Evolutionary conservation across 768 basidiomycete species (phyloP).

Genomic region (Trametes maxima): DNA sequence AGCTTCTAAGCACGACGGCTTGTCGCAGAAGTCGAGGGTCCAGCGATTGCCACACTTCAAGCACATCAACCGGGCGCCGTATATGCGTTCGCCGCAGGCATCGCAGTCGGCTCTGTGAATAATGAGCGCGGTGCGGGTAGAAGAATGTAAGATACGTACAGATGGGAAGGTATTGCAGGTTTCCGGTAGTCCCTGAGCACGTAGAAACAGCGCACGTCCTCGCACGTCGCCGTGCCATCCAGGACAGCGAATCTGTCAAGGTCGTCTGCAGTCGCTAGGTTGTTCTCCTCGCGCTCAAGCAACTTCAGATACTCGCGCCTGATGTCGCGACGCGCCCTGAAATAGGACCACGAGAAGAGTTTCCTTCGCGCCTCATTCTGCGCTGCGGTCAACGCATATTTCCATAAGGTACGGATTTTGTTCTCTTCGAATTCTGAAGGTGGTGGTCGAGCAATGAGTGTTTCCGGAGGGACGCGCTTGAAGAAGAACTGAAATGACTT

Average conservation of each 20-base stretch:
- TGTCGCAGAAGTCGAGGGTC: slow-evolving; percentile 29
- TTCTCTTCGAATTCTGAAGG: slow-evolving; percentile 29
- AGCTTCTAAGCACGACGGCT: slow-evolving; percentile 14
- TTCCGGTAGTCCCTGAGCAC: slow-evolving; percentile 8
- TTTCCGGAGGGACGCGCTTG: slow-evolving; percentile 31
- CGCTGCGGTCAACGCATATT: slow-evolving; percentile 34
- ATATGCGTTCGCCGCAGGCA: slow-evolving; percentile 19
- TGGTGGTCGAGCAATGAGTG: slow-evolving; percentile 33
- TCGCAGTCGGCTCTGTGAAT: slow-evolving; percentile 20
- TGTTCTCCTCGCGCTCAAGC: slow-evolving; percentile 28
- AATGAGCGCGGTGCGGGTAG: background rate
- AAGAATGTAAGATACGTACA: background rate
- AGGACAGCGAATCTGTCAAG: slow-evolving; percentile 7
- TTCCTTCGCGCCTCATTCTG: slow-evolving; percentile 27
- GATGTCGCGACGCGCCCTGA: slow-evolving; percentile 33
- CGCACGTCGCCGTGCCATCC: slow-evolving; percentile 9
- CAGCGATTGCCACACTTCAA: slow-evolving; percentile 9
- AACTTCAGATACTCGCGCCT: slow-evolving; percentile 35
- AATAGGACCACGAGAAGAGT: slow-evolving; percentile 36
- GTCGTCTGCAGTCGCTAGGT: background rate
- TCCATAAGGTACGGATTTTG: slow-evolving; percentile 36
- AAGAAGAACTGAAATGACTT: slow-evolving; percentile 32
- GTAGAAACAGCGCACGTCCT: slow-evolving; percentile 9
- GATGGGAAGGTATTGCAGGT: background rate
- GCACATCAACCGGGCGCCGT: slow-evolving; percentile 19